Evolutionary conservation across 495 filamentous ascomycete species (phyloP).

Genomic region (Podospora pseudopauciseta): DNA sequence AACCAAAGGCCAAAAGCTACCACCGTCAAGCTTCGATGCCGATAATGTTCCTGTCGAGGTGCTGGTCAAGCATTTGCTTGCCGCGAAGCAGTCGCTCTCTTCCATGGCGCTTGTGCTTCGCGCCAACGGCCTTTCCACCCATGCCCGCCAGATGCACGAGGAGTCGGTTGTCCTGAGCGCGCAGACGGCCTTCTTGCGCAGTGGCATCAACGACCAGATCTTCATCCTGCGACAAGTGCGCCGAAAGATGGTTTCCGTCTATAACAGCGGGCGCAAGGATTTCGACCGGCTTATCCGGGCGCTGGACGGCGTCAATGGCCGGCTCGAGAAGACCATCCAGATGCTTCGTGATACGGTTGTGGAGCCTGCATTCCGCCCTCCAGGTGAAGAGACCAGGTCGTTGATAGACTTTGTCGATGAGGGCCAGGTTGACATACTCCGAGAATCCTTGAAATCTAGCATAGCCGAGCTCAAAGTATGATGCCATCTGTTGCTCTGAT

Average conservation of each 20-base stretch:
- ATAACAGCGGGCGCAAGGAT: conserved; percentile 45
- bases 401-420: conserved; percentile 92
- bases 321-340: conserved; percentile 67
- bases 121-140: conserved; percentile 80
- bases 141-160: conserved; percentile 71
- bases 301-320: conserved; percentile 70
- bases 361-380: conserved; percentile 67
- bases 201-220: conserved; percentile 69
- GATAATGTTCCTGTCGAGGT: conserved; percentile 58
- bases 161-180: conserved; percentile 74
- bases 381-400: conserved; percentile 61
- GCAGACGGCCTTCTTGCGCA: conserved; percentile 70
- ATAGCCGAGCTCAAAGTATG: conserved; percentile 54
- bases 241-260: conserved; percentile 51
- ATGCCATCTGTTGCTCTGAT: not conserved
- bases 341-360: conserved; percentile 68
- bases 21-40: conserved; percentile 15
- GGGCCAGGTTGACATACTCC: conserved; percentile 65
- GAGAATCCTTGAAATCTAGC: conserved; percentile 60
- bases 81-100: conserved; percentile 86
- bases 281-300: conserved; percentile 59
- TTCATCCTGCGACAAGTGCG: conserved; percentile 65
- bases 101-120: conserved; percentile 79
- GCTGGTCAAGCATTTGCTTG: conserved; percentile 76
- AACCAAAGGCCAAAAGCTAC: not conserved